Evolutionary conservation across 192 early-diverging fungal species (phyloP), one percentile per base, ranked within the genome.

Genomic region (Dimargaris verticillata): DNA sequence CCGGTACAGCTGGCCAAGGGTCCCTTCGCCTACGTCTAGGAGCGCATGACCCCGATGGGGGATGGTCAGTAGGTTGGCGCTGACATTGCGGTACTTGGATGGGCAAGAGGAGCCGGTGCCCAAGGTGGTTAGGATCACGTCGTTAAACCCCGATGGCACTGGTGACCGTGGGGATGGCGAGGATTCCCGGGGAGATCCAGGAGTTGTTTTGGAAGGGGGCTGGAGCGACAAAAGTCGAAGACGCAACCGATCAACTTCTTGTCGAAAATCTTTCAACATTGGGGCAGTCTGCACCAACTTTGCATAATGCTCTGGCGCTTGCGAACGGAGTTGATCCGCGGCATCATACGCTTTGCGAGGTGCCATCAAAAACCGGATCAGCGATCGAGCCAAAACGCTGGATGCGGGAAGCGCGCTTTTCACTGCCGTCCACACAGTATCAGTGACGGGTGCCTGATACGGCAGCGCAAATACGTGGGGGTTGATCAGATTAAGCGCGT

Each of bases 101-200:
- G 95, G 93, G 38, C 89, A 69, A 18, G 92, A 80, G 20, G 91
- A 87, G 25, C 90, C 95, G 0, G 95, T 98, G 29, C 95, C 95
- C 14, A 98, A 81, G 5, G 93, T 77, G 7, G 84, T 81, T 29
- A 88, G 60, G 0, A 76, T 64, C 28, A 80, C 28, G 28, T 61
- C 45, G 22, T 44, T 24, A 25, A 45, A 44, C 10, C 15, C 55
- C 3, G 44, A 17, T 11, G 49, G 17, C 33, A 25, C 22, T 38
- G 28, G 0, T 9, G 22, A 43, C 15, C 38, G 1, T 18, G 41
- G 10, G 43, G 33, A 25, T 14, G 22, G 58, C 17, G 28, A 22
- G 24, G 28, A 20, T 1, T 20, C 22, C 45, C 10, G 53, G 24
- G 53, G 24, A 14, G 13, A 15, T 14, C 5, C 13, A 28, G 15